Evolutionary conservation across 208 protist species (phyloP), one percentile per base, ranked within the genome.

Genomic region (Trypanosoma rangeli): DNA sequence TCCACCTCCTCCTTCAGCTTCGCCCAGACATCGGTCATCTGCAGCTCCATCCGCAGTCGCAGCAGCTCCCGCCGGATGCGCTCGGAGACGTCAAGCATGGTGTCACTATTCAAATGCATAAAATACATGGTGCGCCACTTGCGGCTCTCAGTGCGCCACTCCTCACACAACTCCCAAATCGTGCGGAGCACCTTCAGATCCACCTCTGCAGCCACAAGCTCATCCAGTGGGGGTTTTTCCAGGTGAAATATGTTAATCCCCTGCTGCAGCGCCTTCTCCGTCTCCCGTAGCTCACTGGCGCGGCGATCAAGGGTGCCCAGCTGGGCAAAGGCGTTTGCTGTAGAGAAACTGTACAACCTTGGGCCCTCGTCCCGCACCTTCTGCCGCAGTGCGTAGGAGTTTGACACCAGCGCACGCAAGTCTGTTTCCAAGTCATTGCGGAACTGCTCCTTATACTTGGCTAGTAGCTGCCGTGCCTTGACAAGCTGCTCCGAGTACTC

Each of bases 161-260:
- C 92, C 37, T 92, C 78, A 33, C 83, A 85, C 42, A 98, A 79
- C 48, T 55, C 75, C 98, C 98, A 99, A 46, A 99, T 83, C n/a
- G 67, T 77, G 31, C 86, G 73, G 64, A 99, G 90, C 57, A 93
- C 56, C 48, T 89, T 80, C 29, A 99, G 70, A 46, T 98, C 91
- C 16, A 60, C 69, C 63, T 92, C 86, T 0, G 92, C 94, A 64
- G 84, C 82, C 10, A 76, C 80, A 12, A 99, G 68, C 68, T 99
- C 97, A 56, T 97, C 89, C 64, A 98, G 89, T 44, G 62, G 67
- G 8, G 96, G 97, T 37, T 85, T 84, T 16, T 98, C 96, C n/a
- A 99, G 78, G 16, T 83, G 70, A 80, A 99, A 99, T 60, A 99
- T 95, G 22, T 97, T 93, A 64, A 99, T 92, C 28, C 98, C 97